Conservation (phyloP, 78 protist species). For the Dictyostelium intermedium region DNA sequence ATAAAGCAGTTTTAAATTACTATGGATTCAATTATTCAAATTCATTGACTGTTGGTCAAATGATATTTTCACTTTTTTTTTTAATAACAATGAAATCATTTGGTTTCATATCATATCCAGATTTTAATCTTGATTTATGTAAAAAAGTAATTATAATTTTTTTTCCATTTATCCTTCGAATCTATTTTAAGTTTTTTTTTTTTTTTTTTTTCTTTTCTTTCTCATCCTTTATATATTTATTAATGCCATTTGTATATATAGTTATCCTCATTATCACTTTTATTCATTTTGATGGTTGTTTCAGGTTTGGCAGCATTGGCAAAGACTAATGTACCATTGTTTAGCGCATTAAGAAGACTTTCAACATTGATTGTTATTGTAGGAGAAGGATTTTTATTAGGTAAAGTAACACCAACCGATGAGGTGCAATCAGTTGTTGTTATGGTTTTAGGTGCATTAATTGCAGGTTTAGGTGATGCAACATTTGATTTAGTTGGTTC, state of each 20-base stretch:
- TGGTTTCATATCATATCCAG: conserved; percentile 41
- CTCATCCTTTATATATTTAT: too few species aligned
- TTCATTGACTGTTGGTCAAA: conserved; percentile 82
- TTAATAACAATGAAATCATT: conserved; percentile 44
- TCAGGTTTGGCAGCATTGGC: conserved; percentile 85
- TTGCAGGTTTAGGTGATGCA: conserved; percentile 84
- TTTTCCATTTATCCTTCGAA: neutral
- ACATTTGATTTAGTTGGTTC: conserved; percentile 81
- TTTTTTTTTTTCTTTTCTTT: neutral
- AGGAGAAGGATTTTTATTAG: conserved; percentile 65
- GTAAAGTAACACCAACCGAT: conserved; percentile 71
- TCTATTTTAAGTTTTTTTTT: neutral
- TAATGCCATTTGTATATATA: neutral
- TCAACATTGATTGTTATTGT: conserved; percentile 82
- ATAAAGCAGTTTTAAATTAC: conserved; percentile 78
- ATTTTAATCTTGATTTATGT: conserved; percentile 39
- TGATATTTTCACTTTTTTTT: conserved; percentile 76
- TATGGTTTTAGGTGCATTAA: conserved; percentile 86
- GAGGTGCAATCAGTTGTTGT: conserved; percentile 62
- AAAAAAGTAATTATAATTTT: conserved; percentile 50
- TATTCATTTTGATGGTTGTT: conserved; percentile 82
- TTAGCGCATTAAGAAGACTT: conserved; percentile 79
- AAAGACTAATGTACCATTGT: conserved; percentile 82
- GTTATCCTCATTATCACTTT: conserved; percentile 79
- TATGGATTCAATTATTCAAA: conserved; percentile 75